Conservation (phyloP, 2,329 filamentous ascomycete genomes). For the Colletotrichum theobromicola region DNA sequence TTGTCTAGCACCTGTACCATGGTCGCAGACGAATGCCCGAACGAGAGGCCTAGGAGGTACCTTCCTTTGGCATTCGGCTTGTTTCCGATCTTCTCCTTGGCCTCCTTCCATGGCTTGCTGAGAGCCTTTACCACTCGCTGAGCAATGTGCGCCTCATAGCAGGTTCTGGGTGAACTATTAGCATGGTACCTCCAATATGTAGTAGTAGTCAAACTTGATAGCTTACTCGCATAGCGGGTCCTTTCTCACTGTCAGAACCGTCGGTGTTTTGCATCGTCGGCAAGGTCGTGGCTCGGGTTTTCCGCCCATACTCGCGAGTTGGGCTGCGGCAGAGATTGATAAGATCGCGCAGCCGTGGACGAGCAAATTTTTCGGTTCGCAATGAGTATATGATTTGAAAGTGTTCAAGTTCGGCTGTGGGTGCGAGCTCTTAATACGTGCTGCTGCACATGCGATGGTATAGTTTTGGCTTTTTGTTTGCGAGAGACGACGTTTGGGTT, state of each 20-base stretch:
- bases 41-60: slow-evolving; percentile 81
- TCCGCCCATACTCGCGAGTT: slow-evolving; percentile 4
- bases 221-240: slow-evolving; percentile 31
- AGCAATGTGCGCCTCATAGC: slow-evolving; percentile 79
- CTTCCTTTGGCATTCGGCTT: slow-evolving; percentile 37
- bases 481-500: not conserved
- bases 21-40: slow-evolving; percentile 80
- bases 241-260: slow-evolving; percentile 24
- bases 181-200: not conserved
- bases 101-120: slow-evolving; percentile 55
- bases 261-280: slow-evolving; percentile 26
- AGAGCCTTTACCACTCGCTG: slow-evolving; percentile 81
- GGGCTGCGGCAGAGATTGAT: not conserved
- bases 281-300: slow-evolving; percentile 19
- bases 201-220: not conserved
- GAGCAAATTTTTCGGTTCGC: not conserved
- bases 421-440: not conserved
- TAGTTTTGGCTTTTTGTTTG: not conserved
- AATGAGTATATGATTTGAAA: not conserved
- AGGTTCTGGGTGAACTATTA: slow-evolving; percentile 46
- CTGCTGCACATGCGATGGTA: not conserved
- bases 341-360: not conserved
- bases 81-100: slow-evolving; percentile 25
- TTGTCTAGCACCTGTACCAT: slow-evolving; percentile 78
- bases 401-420: not conserved